phyloP scores from a whole-genome alignment of 768 basidiomycete species.

The Leccinum variicolor region DNA sequence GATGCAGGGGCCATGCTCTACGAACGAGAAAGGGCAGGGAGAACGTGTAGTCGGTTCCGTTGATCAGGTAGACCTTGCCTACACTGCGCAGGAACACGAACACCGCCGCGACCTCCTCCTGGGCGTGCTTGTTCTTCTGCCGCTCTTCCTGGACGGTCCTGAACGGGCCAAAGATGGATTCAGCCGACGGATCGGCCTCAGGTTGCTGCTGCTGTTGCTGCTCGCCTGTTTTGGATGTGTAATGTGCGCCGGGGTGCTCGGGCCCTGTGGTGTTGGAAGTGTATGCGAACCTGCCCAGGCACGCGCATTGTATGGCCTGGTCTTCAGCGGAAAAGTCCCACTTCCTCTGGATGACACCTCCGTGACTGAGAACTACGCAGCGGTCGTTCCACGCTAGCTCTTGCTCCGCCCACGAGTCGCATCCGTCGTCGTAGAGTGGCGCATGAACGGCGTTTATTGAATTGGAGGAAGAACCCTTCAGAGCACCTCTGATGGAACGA shows the following conservation, averaged over 20 bases:
- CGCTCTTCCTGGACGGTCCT: slow-evolving; percentile 38
- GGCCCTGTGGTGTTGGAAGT: slow-evolving; percentile 26
- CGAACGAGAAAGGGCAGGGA: slow-evolving; percentile 78
- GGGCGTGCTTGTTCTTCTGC: slow-evolving; percentile 34
- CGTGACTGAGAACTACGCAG: slow-evolving; percentile 60
- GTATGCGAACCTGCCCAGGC: slow-evolving; percentile 71
- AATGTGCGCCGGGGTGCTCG: slow-evolving; percentile 27
- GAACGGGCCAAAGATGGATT: slow-evolving; percentile 42
- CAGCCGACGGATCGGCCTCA: slow-evolving; percentile 10
- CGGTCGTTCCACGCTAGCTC: slow-evolving; percentile 70
- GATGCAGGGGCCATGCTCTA: slow-evolving; percentile 73
- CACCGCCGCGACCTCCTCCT: slow-evolving; percentile 50
- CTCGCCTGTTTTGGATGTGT: slow-evolving; percentile 21
- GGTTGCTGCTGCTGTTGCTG: slow-evolving; percentile 1
- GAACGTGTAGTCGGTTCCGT: slow-evolving; percentile 74
- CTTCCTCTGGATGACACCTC: slow-evolving; percentile 64
- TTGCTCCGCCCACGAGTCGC: slow-evolving; percentile 47
- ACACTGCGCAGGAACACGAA: slow-evolving; percentile 78
- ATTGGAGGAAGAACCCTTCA: slow-evolving; percentile 52
- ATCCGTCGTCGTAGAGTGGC: slow-evolving; percentile 37
- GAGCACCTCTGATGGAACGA: slow-evolving; percentile 53
- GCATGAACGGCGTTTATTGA: slow-evolving; percentile 40
- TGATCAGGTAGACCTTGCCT: slow-evolving; percentile 65
- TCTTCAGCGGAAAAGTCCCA: slow-evolving; percentile 74
- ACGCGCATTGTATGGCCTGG: slow-evolving; percentile 76